phyloP scores from a whole-genome alignment of 1,284 basidiomycete species.

The Coniophora puteana region DNA sequence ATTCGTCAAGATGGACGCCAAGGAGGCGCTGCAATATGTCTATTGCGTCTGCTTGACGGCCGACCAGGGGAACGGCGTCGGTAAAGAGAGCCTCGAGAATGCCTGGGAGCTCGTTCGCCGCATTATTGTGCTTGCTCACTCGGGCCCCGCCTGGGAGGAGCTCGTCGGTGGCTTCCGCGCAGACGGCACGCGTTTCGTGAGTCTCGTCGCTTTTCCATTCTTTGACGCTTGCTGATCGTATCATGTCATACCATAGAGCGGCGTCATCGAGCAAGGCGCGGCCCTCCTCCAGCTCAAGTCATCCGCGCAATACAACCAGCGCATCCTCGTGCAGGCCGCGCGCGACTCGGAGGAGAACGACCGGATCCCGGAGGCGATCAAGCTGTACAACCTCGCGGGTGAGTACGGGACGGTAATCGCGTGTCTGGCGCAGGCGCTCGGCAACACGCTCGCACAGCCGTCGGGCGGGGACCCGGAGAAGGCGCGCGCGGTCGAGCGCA shows the following conservation, averaged over 20 bases:
- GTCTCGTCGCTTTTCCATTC: conserved; percentile 27
- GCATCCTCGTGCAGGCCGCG: conserved; percentile 83
- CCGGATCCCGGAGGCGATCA: conserved; percentile 87
- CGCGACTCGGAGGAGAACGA: conserved; percentile 73
- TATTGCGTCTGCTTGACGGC: conserved; percentile 84
- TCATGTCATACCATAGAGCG: conserved; percentile 49
- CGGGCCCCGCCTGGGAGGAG: conserved; percentile 83
- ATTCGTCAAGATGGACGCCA: conserved; percentile 88
- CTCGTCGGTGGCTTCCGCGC: conserved; percentile 88
- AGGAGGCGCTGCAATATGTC: conserved; percentile 94
- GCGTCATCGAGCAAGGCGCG: conserved; percentile 83
- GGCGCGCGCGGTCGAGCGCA: conserved; percentile 67
- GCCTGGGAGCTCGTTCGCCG: conserved; percentile 88
- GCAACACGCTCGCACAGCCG: conserved; percentile 76
- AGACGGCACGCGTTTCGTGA: conserved; percentile 85
- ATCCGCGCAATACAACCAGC: conserved; percentile 71
- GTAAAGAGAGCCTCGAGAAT: conserved; percentile 79
- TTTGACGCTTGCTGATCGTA: background rate
- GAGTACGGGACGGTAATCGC: conserved; percentile 88
- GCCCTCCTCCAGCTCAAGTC: conserved; percentile 74
- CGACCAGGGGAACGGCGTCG: conserved; percentile 69
- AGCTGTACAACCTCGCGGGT: conserved; percentile 93
- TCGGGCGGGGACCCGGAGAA: conserved; percentile 64
- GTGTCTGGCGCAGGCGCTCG: conserved; percentile 86
- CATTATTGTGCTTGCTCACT: conserved; percentile 84